Evolutionary conservation across 2,329 filamentous ascomycete species (phyloP).

Genomic region (Penicillium crustosum): DNA sequence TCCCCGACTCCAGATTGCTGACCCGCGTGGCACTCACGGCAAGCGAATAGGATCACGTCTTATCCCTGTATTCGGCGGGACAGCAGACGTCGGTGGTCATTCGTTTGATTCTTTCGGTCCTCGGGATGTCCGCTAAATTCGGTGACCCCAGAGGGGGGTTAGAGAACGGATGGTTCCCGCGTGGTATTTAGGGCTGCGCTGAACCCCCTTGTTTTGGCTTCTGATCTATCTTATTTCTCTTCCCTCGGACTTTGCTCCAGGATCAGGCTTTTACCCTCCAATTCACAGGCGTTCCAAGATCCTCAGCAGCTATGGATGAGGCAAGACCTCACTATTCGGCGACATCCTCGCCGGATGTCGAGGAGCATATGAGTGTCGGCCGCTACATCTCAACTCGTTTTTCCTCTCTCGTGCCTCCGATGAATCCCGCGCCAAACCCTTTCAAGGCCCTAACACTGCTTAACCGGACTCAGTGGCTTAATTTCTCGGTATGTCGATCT

Average conservation of each 20-base stretch:
- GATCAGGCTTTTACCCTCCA: not conserved
- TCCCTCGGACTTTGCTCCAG: not conserved
- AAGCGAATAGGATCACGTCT: constrained; percentile 8
- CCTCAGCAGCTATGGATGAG: constrained; percentile 15
- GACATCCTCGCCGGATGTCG: constrained; percentile 20
- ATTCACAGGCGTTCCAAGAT: not conserved
- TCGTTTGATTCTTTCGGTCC: not conserved
- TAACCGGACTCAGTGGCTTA: constrained; percentile 59
- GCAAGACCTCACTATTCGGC: constrained; percentile 3
- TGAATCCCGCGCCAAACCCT: constrained; percentile 56
- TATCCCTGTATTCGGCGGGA: not conserved
- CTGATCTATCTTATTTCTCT: not conserved
- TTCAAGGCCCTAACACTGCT: constrained; percentile 53
- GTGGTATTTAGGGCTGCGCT: not conserved
- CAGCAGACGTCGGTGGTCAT: not conserved
- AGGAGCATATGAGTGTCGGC: constrained; percentile 34
- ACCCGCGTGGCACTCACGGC: not conserved
- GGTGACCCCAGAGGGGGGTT: not conserved
- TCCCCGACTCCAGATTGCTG: not conserved
- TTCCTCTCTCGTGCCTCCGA: constrained; percentile 56
- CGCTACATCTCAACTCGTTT: constrained; percentile 56
- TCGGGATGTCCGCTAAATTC: not conserved
- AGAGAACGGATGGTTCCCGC: not conserved
- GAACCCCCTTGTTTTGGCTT: not conserved
- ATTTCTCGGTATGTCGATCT: constrained; percentile 47